Evolutionary conservation across 805 yeast species (phyloP).

Genomic region (Candida insectorum): DNA sequence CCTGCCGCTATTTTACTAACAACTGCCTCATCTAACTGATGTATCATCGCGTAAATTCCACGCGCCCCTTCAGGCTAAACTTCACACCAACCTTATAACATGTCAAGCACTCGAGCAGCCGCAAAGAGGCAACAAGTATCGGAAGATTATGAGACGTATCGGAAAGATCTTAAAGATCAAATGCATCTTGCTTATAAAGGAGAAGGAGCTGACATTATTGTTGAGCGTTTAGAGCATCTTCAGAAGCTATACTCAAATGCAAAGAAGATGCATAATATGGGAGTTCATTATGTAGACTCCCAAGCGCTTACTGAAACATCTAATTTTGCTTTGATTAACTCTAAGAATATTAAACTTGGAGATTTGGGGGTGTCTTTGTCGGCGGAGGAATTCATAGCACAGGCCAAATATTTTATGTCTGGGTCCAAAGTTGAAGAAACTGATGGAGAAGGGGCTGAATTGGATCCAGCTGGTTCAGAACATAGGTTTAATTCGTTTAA

Average conservation of each 20-base stretch:
- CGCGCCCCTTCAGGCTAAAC: too few species aligned
- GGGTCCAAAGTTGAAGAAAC: not conserved
- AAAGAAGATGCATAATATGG: slow-evolving; percentile 1
- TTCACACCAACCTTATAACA: too few species aligned
- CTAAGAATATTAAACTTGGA: slow-evolving; percentile 58
- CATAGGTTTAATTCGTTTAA: slow-evolving; percentile 44
- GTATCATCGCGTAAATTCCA: slow-evolving; percentile 5
- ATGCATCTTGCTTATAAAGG: slow-evolving; percentile 11
- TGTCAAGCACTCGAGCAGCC: too few species aligned
- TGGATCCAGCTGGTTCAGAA: slow-evolving; percentile 6
- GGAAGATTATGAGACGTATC: slow-evolving; percentile 7
- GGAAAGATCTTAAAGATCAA: slow-evolving; percentile 7
- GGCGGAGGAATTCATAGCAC: slow-evolving; percentile 43
- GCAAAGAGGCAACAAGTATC: not conserved
- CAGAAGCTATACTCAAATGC: slow-evolving; percentile 4
- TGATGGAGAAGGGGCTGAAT: slow-evolving; percentile 6
- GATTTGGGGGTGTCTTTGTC: slow-evolving; percentile 49
- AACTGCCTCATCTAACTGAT: slow-evolving; percentile 61
- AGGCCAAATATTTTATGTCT: slow-evolving; percentile 27
- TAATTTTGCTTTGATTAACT: slow-evolving; percentile 60
- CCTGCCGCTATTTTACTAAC: slow-evolving; percentile 96
- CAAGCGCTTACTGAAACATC: slow-evolving; percentile 59
- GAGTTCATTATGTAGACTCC: slow-evolving; percentile 48
- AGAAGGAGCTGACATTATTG: slow-evolving; percentile 6
- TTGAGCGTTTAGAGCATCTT: slow-evolving; percentile 12